Evolutionary conservation across 2,329 filamentous ascomycete genomes (phyloP).

Genomic region (Annulohypoxylon truncatum): DNA sequence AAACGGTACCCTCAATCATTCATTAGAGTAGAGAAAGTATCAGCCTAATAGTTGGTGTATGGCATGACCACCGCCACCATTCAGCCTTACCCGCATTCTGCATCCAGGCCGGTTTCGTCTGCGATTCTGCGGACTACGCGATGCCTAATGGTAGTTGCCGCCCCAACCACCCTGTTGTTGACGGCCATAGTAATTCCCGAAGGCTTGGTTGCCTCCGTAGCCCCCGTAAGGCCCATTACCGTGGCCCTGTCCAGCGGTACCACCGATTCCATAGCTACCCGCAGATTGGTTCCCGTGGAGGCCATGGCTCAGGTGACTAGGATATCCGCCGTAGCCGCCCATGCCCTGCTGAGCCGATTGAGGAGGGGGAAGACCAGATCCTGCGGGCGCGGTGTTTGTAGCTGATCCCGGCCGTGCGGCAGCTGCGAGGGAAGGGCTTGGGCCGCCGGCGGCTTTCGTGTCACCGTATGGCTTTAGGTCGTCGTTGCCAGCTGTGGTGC

Average conservation of each 20-base stretch:
- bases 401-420: constrained; percentile 69
- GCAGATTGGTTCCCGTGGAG: constrained; percentile 63
- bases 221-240: constrained; percentile 66
- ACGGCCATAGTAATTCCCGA: constrained; percentile 61
- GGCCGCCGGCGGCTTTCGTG: constrained; percentile 64
- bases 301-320: constrained; percentile 64
- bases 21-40: constrained; percentile 43
- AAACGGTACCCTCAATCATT: constrained; percentile 36
- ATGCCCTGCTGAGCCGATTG: constrained; percentile 66
- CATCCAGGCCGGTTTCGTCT: constrained; percentile 35
- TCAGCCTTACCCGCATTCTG: constrained; percentile 23
- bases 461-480: constrained; percentile 71
- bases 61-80: constrained; percentile 23
- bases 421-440: constrained; percentile 66
- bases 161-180: constrained; percentile 68
- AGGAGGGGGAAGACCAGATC: constrained; percentile 65
- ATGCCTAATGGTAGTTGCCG: constrained; percentile 64
- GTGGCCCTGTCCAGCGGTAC: constrained; percentile 62
- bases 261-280: constrained; percentile 65
- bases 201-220: constrained; percentile 61
- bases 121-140: constrained; percentile 38
- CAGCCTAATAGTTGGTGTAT: constrained; percentile 9
- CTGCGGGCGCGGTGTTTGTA: constrained; percentile 63
- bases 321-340: constrained; percentile 67
- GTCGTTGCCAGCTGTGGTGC: constrained; percentile 58